Percentiles rank a stretch among this genome's conserved stretches.
Conservation (phyloP, 495 filamentous ascomycete genomes). For the Xylaria sp. region DNA sequence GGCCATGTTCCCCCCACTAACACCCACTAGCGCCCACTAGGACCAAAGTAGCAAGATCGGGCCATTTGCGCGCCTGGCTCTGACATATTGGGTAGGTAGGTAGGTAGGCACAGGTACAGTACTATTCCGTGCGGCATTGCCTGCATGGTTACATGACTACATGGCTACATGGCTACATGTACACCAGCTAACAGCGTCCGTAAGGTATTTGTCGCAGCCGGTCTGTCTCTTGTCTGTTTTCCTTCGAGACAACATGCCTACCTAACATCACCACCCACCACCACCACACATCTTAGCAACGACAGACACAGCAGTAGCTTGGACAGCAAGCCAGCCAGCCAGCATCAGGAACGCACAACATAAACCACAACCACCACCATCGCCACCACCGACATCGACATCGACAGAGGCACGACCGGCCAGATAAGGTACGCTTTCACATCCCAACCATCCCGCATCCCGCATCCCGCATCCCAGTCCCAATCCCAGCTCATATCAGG, state of each 20-base stretch:
- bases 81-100: conserved; percentile 16
- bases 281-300: background rate
- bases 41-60: conserved; percentile 15
- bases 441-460: conserved; percentile 16
- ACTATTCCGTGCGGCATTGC: background rate
- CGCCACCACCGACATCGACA: background rate
- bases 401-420: background rate
- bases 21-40: conserved; percentile 3
- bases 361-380: background rate
- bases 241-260: conserved; percentile 22
- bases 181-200: conserved; percentile 1
- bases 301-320: background rate
- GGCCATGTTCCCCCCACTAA: conserved; percentile 21
- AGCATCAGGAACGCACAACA: conserved; percentile 26
- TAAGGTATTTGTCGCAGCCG: conserved; percentile 7
- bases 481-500: conserved; percentile 5
- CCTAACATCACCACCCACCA: conserved; percentile 2
- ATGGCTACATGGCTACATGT: background rate
- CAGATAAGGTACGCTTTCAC: conserved; percentile 15
- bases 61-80: conserved; percentile 17
- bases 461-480: conserved; percentile 12
- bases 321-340: conserved; percentile 24
- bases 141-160: background rate
- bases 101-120: too few species aligned
- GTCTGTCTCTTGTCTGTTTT: conserved; percentile 7